Evolutionary conservation across 768 basidiomycete genomes (phyloP).

Genomic region (Sarcodon aspratus): DNA sequence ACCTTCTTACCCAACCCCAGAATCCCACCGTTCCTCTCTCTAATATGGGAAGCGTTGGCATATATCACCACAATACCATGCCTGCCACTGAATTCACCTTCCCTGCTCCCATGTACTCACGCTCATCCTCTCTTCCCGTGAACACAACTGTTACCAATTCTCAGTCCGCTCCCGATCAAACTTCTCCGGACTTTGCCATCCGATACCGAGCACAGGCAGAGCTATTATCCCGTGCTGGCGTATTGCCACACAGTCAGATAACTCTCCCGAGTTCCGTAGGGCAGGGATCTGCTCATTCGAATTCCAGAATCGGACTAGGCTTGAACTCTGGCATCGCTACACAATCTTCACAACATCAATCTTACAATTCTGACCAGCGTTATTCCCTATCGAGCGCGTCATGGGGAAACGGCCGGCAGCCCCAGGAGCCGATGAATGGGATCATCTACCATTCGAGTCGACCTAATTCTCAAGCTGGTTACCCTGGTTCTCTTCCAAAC

Average conservation of each 20-base stretch:
- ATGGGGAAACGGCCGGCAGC: background rate
- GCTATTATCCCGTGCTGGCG: constrained; percentile 23
- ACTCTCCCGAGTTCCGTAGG: constrained; percentile 5
- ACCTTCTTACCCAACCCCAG: constrained; percentile 21
- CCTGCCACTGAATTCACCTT: constrained; percentile 2
- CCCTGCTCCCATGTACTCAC: constrained; percentile 2
- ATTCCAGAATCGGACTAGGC: background rate
- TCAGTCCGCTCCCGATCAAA: background rate
- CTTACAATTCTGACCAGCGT: constrained; percentile 2
- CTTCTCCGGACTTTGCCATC: constrained; percentile 26
- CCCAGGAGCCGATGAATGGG: background rate
- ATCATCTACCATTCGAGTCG: background rate
- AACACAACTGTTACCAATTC: constrained; percentile 1
- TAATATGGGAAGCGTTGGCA: constrained; percentile 1
- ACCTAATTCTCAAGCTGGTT: background rate
- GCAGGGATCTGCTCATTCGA: constrained; percentile 5
- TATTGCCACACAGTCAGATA: constrained; percentile 10
- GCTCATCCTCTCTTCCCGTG: constrained; percentile 5
- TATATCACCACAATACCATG: constrained; percentile 2
- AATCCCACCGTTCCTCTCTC: background rate
- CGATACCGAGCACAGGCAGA: constrained; percentile 40
- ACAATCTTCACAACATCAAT: constrained; percentile 5
- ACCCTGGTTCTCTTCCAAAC: background rate
- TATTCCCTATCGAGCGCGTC: constrained; percentile 4
- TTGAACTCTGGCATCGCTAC: background rate